These are phyloP conservation scores for Solanum sitiens DNA, from an alignment of 257 asterid genomes.

Conservation along the genomic window DNA sequence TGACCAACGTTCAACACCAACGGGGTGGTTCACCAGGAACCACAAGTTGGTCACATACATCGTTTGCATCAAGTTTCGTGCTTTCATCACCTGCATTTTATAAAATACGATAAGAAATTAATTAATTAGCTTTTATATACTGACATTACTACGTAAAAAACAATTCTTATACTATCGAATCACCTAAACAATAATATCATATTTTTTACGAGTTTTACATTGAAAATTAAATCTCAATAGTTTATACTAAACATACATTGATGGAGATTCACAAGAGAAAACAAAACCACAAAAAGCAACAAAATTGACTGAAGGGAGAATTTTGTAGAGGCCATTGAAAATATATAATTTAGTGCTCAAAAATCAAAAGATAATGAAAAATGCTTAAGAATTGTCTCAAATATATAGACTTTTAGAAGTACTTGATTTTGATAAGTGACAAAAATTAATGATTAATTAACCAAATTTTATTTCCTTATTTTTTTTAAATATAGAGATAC, in stretches of 20 bases:
- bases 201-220: background rate
- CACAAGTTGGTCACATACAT: background rate
- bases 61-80: background rate
- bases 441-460: background rate
- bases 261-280: background rate
- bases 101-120: fast-evolving
- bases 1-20: background rate
- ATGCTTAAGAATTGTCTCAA: background rate
- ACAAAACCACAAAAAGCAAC: background rate
- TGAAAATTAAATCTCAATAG: background rate
- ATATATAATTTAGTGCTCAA: no score
- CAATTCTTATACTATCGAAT: fast-evolving
- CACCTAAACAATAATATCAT: background rate
- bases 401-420: background rate
- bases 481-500: background rate
- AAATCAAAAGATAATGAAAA: background rate
- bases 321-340: background rate
- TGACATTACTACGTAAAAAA: no score
- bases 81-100: background rate
- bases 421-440: background rate
- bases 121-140: background rate
- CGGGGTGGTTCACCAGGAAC: background rate
- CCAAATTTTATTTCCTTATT: background rate
- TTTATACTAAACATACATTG: background rate
- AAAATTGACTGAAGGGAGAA: background rate